Percentiles rank a stretch among this genome's conserved stretches.
These are phyloP conservation scores for Neonectria sp. DNA, from an alignment of 2,329 filamentous ascomycete species.

Conservation along the genomic window DNA sequence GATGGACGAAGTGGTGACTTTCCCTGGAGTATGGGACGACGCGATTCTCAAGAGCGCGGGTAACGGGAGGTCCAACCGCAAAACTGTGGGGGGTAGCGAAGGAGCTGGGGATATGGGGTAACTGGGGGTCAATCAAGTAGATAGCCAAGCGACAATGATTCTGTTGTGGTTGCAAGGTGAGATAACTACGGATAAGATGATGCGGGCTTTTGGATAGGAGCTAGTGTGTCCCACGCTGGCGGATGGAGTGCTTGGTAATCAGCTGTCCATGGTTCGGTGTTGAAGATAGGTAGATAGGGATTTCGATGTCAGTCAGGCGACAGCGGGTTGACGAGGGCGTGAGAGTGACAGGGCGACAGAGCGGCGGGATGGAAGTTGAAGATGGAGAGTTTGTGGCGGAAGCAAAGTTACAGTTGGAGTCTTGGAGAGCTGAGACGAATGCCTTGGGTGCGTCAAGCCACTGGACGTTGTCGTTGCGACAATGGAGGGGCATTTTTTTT, in stretches of 20 bases:
- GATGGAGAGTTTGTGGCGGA: slow-evolving; percentile 15
- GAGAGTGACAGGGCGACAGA: slow-evolving; percentile 12
- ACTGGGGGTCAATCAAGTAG: slow-evolving; percentile 27
- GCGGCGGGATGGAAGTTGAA: slow-evolving; percentile 19
- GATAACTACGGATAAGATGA: slow-evolving; percentile 18
- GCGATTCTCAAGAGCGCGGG: not conserved
- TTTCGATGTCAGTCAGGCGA: not conserved
- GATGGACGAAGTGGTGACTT: not conserved
- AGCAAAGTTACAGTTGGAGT: slow-evolving; percentile 4
- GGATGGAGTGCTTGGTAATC: slow-evolving; percentile 39
- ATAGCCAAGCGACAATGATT: slow-evolving; percentile 32
- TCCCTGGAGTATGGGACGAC: slow-evolving; percentile 19
- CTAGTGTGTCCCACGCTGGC: slow-evolving; percentile 34
- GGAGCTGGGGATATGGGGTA: slow-evolving; percentile 30
- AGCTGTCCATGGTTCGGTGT: slow-evolving; percentile 28
- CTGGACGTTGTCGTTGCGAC: not conserved
- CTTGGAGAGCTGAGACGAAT: slow-evolving; percentile 4
- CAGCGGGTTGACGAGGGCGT: not conserved
- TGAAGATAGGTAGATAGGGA: not conserved
- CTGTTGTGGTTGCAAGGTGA: slow-evolving; percentile 30
- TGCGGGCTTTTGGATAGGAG: slow-evolving; percentile 32
- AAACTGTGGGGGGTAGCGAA: slow-evolving; percentile 13
- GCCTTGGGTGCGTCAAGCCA: not conserved
- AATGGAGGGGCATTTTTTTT: not conserved
- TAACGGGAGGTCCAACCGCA: slow-evolving; percentile 6